Evolutionary conservation across 768 basidiomycete genomes (phyloP).

Genomic region (Leucosporidium scottii): DNA sequence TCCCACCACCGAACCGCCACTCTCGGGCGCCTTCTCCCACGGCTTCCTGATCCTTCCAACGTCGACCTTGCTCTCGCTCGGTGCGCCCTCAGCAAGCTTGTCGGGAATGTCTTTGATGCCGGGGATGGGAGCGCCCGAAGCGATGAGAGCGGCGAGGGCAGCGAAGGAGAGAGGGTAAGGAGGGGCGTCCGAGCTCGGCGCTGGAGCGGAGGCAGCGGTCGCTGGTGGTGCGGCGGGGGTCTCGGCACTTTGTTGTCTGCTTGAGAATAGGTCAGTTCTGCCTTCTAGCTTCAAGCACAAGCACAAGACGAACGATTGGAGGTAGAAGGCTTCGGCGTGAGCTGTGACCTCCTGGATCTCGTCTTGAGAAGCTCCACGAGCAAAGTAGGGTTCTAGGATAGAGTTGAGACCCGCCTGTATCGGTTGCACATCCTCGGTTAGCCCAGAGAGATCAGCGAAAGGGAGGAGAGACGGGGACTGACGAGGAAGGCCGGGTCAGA

Average conservation of each 20-base stretch:
- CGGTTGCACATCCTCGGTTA: no score
- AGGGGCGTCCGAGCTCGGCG: not conserved
- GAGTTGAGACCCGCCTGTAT: not conserved
- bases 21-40: constrained; percentile 30
- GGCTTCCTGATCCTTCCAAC: constrained; percentile 24
- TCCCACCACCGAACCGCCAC: not conserved
- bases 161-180: constrained; percentile 36
- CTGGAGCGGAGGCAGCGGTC: not conserved
- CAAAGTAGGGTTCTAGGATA: not conserved
- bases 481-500: not conserved
- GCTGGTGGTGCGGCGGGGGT: not conserved
- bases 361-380: not conserved
- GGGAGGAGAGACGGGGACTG: not conserved
- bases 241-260: not conserved
- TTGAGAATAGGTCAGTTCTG: not conserved
- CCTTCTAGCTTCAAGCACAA: not conserved
- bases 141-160: constrained; percentile 34
- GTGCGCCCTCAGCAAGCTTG: constrained; percentile 17
- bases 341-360: constrained; percentile 1
- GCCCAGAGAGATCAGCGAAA: not conserved
- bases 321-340: not conserved
- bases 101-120: constrained; percentile 36
- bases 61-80: constrained; percentile 20
- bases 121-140: constrained; percentile 31
- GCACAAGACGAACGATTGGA: not conserved